These are phyloP conservation scores for Vanrija pseudolonga DNA, from an alignment of 1,284 basidiomycete genomes.

Conservation along the genomic window DNA sequence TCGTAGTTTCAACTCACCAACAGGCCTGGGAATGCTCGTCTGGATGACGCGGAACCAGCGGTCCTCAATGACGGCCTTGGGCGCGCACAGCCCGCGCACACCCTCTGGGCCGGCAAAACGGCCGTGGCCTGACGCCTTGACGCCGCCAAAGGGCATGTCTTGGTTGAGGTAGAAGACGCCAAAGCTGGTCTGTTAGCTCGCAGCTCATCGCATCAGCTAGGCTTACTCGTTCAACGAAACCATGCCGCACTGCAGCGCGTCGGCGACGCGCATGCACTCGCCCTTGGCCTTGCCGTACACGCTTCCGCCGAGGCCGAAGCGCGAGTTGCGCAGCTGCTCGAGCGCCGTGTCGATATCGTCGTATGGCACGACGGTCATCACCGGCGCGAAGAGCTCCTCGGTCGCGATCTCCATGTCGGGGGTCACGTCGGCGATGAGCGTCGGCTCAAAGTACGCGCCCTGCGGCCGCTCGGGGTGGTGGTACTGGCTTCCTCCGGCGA, in stretches of 20 bases:
- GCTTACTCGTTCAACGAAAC: constrained; percentile 93
- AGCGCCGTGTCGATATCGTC: constrained; percentile 76
- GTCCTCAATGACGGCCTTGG: constrained; percentile 83
- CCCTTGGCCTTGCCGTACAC: constrained; percentile 83
- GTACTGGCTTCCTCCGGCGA: constrained; percentile 64
- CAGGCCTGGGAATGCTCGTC: constrained; percentile 68
- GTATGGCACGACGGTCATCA: constrained; percentile 79
- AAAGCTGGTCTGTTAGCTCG: constrained; percentile 52
- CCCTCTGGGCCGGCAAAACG: constrained; percentile 92
- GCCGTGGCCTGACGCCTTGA: constrained; percentile 83
- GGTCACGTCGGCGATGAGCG: constrained; percentile 78
- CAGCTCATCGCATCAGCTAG: constrained; percentile 19
- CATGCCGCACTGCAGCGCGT: constrained; percentile 85
- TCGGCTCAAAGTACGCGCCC: constrained; percentile 80
- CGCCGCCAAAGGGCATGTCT: constrained; percentile 89
- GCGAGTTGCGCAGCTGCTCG: constrained; percentile 76
- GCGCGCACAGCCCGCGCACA: constrained; percentile 74
- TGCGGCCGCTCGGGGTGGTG: constrained; percentile 63
- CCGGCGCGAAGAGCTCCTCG: constrained; percentile 84
- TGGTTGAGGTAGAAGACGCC: constrained; percentile 87
- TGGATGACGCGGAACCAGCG: constrained; percentile 74
- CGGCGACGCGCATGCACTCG: constrained; percentile 72
- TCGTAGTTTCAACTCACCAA: constrained; percentile 20
- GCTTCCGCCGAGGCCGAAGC: constrained; percentile 88
- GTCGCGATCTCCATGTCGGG: constrained; percentile 70